phyloP scores from a whole-genome alignment of 2,329 filamentous ascomycete genomes.

The Claviceps arundinis region DNA sequence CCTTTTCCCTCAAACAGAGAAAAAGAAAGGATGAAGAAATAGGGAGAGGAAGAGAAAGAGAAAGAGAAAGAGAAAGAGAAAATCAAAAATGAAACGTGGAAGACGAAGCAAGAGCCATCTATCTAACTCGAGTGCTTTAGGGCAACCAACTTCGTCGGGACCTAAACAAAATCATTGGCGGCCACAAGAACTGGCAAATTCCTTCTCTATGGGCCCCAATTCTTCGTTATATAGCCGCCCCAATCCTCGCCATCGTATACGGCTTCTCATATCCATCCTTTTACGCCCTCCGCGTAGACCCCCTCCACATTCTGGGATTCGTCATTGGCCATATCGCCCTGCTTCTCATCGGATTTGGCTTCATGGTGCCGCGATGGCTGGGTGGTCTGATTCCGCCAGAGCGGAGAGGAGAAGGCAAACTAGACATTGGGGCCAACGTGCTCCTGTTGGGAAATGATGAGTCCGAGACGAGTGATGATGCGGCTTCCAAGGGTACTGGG shows the following conservation, averaged over 20 bases:
- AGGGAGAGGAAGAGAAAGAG: too few relatives aligned
- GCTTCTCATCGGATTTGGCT: constrained; percentile 31
- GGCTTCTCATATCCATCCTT: constrained; percentile 39
- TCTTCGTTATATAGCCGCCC: constrained; percentile 35
- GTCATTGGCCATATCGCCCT: constrained; percentile 32
- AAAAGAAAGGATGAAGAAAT: not conserved
- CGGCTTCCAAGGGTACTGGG: not conserved
- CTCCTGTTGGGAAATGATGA: not conserved
- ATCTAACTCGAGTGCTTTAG: constrained; percentile 15
- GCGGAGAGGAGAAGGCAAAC: constrained; percentile 31
- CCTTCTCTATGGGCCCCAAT: constrained; percentile 36
- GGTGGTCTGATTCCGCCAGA: constrained; percentile 35
- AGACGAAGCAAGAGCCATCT: not conserved
- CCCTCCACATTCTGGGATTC: constrained; percentile 37
- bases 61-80: too few relatives aligned
- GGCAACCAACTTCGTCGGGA: constrained; percentile 43
- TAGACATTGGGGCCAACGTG: constrained; percentile 12
- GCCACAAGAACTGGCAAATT: constrained; percentile 41
- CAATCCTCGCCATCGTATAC: constrained; percentile 36
- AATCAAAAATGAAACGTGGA: not conserved
- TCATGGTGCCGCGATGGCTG: constrained; percentile 40
- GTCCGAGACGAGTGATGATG: not conserved
- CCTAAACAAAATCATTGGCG: constrained; percentile 37
- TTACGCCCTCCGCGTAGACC: constrained; percentile 32
- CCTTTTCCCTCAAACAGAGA: not conserved